Base-by-base conservation (phyloP, 1,139 yeast species). In the Taphrina wiesneri region DNA sequence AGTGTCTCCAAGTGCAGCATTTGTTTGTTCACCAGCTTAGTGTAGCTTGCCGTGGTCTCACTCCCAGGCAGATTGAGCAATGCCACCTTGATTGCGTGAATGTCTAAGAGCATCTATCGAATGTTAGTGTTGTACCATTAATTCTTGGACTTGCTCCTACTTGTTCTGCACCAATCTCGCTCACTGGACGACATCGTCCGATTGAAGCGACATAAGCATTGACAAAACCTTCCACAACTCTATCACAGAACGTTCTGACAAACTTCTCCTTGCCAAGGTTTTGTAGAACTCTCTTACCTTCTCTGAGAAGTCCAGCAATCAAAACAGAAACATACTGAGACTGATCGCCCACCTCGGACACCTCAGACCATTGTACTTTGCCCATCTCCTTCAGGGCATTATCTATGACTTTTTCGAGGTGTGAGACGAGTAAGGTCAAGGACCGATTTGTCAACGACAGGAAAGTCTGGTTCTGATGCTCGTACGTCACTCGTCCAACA, bases 371-470 rank as follows among this genome's bases (percentile, higher is more conserved):
- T 74, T 89, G 88, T 39, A 84, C 82, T 73, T 90, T 91, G 34
- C 83, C 82, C 81, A 93, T 87, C 73, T 90, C 97, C 69, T 96
- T 81, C 96, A 97, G 91, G 7, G 88, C 82, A 67, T 85, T 83
- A 43, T 84, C 86, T 63, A 87, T 77, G 69, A 89, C 92, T 21
- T 78, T 74, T 19, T 85, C 83, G 34, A 90, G 81, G 71, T 88
- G 86, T 25, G 78, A 76, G 21, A 89, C 80, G 45, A 91, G 76
- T 21, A 82, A 76, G 32, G 82, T 81, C 25, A 88, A 82, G 46
- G 91, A 82, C 52, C 79, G 79, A 69, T 85, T 85, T 66, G 89
- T 84, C 17, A 88, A 73, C 64, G 81, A 83, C 54, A 84, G 79
- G 73, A 85, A 90, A 0, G 80, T 75, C 62, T 85, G 85, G 67